Evolutionary conservation across 768 basidiomycete genomes (phyloP).

Genomic region (Imleria badia): DNA sequence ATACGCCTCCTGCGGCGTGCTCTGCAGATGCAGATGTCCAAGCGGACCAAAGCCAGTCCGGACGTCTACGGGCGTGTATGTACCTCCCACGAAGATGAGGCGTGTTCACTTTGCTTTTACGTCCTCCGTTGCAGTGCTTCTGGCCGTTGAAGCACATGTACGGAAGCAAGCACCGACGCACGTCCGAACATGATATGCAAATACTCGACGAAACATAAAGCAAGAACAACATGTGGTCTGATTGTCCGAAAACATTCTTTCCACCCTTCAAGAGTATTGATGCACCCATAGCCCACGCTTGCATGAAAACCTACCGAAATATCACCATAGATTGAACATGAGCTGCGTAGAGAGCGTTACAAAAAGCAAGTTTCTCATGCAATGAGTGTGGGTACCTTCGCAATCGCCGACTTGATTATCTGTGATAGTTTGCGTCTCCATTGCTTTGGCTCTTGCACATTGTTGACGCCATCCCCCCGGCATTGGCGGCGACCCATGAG

Average conservation of each 20-base stretch:
- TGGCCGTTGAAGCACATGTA: constrained; percentile 7
- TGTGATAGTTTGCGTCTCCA: constrained; percentile 16
- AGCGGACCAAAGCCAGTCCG: constrained; percentile 18
- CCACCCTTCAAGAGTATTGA: constrained; percentile 2
- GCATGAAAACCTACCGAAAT: constrained; percentile 4
- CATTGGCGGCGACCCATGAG: constrained; percentile 5
- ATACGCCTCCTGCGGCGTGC: constrained; percentile 12
- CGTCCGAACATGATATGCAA: constrained; percentile 19
- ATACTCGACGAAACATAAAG: constrained; percentile 21
- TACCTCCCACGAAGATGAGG: constrained; percentile 9
- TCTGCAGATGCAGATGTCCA: constrained; percentile 21
- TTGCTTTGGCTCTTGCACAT: constrained; percentile 10
- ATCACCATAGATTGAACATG: constrained; percentile 23
- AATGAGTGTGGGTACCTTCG: constrained; percentile 22
- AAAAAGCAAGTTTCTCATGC: constrained; percentile 16
- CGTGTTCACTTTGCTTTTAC: constrained; percentile 6
- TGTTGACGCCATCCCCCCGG: not conserved
- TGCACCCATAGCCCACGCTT: not conserved
- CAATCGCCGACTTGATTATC: constrained; percentile 18
- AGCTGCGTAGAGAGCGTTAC: constrained; percentile 23
- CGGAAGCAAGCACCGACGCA: constrained; percentile 7
- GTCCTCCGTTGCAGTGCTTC: constrained; percentile 2
- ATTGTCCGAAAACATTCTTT: constrained; percentile 7
- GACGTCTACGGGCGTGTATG: constrained; percentile 2
- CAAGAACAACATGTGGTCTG: constrained; percentile 13